Evolutionary conservation across 176 grass and related monocot species (phyloP), one percentile per base, ranked within the genome.

Genomic region (Hsuehochloa calcarea): DNA sequence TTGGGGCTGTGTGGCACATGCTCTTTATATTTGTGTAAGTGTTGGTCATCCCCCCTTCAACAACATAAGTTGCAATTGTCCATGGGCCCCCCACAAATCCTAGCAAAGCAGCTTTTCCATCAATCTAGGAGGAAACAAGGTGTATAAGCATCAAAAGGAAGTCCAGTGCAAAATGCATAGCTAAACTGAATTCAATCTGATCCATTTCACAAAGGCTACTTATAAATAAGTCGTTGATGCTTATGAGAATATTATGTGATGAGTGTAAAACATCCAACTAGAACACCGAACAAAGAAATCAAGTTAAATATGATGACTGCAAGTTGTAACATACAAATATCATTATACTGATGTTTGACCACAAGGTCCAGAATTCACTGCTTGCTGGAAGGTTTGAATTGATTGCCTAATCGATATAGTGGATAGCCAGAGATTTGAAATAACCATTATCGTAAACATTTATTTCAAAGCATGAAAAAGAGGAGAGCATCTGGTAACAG

Each of bases 21-120:
- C 89, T 72, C 90, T 95, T 98, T 87, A 98, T 94, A 72, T 89
- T 94, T 83, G 90, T 89, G 55, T 98, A 98, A 52, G 93, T 98
- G 51, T 89, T 95, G 29, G 93, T 98, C 70, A 89, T 85, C n/a
- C 93, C 91, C 8, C 93, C 96, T 94, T 98, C 96, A 51, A 98
- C 87, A 87, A 98, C 87, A 77, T 95, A 98, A 83, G 96, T 98
- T 81, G 91, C 96, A 84, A 98, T 95, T 78, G 96, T 98, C 96
- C 96, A 98, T 86, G 96, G 96, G 37, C 86, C 96, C 20, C 96
- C 96, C 29, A 98, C 96, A 85, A 98, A 98, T 86, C 96, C 96
- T 88, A 98, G 88, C 72, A 98, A 90, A 70, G 96, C 92, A 68
- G 91, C 91, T 84, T 90, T 87, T 69, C 90, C 87, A 73, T 89